Evolutionary conservation across 2,329 filamentous ascomycete genomes (phyloP), one percentile per base, ranked within the genome.

Genomic region (Colletotrichum filicis): DNA sequence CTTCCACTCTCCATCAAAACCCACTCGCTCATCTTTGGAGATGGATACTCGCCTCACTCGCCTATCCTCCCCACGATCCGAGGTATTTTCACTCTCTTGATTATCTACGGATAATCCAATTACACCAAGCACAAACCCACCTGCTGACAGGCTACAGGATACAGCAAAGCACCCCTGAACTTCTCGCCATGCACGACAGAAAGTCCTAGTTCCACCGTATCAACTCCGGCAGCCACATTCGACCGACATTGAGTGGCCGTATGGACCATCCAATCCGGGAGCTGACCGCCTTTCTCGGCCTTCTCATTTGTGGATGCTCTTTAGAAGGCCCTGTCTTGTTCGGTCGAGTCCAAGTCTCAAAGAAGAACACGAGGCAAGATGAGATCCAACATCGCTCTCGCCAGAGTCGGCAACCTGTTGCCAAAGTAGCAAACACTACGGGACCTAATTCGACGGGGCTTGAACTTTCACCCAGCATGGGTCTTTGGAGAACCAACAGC

Each of bases 231-330:
- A 73, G 60, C 68, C 68, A 74, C 59, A 56, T 53, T 55, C 60
- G 65, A 60, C 59, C 52, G 22, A 62, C 60, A 26, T 59, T 55
- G 14, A 74, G 59, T 73, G 69, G 42, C 49, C 64, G 30, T 14
- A 30, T 49, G 35, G 9, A 42, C 65, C 30, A 65, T 62, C 70
- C 70, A 74, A 74, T 73, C 65, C 55, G 35, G 55, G n/a, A 16
- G 49, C 42, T 66, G 65, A 81, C 76, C 75, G 78, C 79, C 78
- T 77, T 75, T 70, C 32, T 59, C 37, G n/a, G 42, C 22, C 26
- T 42, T 56, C 14, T 49, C 26, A 67, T 74, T 74, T 52, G 71
- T 64, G 70, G 57, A 66, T 63, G 66, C 14, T 35, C 16, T 19
- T 30, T 8, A 28, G 28, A 59, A 22, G 49, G 32, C 6, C 5